Percentiles rank a stretch among this genome's conserved stretches.
Evolutionary conservation across 2,329 filamentous ascomycete species (phyloP).

Genomic region (Cadophora malorum): DNA sequence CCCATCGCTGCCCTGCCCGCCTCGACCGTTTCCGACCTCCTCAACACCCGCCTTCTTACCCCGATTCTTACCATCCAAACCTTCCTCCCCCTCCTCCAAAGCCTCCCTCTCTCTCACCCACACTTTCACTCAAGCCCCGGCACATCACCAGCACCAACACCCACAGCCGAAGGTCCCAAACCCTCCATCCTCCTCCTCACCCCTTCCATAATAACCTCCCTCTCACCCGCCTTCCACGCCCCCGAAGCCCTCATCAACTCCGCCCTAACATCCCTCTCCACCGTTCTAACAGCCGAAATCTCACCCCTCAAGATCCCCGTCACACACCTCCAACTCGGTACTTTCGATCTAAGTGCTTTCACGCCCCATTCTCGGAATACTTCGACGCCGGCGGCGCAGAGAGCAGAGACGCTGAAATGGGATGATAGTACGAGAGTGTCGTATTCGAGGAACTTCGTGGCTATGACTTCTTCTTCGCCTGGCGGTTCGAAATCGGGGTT

Average conservation of each 20-base stretch:
- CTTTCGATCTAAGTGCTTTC: conserved; percentile 81
- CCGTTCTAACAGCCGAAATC: conserved; percentile 81
- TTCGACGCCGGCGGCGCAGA: conserved; percentile 50
- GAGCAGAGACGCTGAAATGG: conserved; percentile 67
- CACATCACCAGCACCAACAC: conserved; percentile 49
- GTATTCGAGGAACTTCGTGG: conserved; percentile 69
- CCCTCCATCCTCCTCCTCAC: conserved; percentile 79
- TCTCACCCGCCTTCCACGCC: conserved; percentile 81
- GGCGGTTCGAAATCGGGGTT: conserved; percentile 53
- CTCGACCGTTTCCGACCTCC: conserved; percentile 83
- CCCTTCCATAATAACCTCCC: conserved; percentile 79
- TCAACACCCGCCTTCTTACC: conserved; percentile 90
- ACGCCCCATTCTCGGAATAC: conserved; percentile 52
- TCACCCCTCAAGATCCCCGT: conserved; percentile 77
- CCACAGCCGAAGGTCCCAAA: conserved; percentile 45
- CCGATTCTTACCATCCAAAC: conserved; percentile 88
- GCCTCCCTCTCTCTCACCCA: conserved; percentile 52
- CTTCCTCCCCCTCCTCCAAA: conserved; percentile 80
- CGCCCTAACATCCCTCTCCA: conserved; percentile 84
- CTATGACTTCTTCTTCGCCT: too few relatives aligned
- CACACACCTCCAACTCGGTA: conserved; percentile 87
- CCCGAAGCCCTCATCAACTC: conserved; percentile 87
- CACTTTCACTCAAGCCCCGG: conserved; percentile 45
- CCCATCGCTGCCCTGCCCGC: conserved; percentile 86
- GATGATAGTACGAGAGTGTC: conserved; percentile 62